Conservation (phyloP, 1,284 basidiomycete genomes). For the Austropuccinia psidii region DNA sequence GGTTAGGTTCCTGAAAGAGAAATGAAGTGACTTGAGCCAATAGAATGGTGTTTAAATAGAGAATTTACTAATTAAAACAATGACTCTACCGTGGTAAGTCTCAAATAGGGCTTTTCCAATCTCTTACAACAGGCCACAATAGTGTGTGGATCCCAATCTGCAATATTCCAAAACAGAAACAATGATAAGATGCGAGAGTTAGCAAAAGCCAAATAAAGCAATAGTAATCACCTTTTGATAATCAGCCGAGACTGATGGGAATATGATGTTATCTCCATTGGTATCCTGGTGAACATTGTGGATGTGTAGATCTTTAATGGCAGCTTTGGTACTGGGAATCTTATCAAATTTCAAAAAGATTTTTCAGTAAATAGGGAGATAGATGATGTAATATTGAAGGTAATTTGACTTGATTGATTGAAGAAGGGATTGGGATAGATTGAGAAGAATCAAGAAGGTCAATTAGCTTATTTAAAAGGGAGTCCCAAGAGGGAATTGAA, state of each 20-base stretch:
- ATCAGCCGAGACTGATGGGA: neutral
- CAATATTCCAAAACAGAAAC: constrained; percentile 62
- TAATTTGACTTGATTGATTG: too few species aligned
- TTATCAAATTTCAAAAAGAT: constrained; percentile 45
- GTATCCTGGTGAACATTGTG: constrained; percentile 36
- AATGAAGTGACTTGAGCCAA: constrained; percentile 18
- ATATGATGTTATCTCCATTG: constrained; percentile 5
- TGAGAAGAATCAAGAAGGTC: too few species aligned
- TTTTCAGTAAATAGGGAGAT: too few species aligned
- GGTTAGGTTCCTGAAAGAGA: constrained; percentile 72
- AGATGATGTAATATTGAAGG: too few species aligned
- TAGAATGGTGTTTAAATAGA: neutral
- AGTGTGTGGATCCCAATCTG: constrained; percentile 91
- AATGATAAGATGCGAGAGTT: constrained; percentile 3
- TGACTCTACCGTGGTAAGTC: constrained; percentile 74
- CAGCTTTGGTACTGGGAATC: constrained; percentile 40
- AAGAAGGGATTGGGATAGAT: too few species aligned
- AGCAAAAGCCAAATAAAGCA: neutral
- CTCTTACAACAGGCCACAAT: constrained; percentile 84
- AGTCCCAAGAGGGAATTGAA: too few species aligned
- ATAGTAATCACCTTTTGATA: neutral
- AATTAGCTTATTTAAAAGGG: too few species aligned
- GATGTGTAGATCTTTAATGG: constrained; percentile 40
- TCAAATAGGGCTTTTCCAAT: constrained; percentile 91
- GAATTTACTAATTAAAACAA: neutral